These are phyloP conservation scores for Tricholoma hemisulphureum DNA, from an alignment of 768 basidiomycete species.

Conservation along the genomic window DNA sequence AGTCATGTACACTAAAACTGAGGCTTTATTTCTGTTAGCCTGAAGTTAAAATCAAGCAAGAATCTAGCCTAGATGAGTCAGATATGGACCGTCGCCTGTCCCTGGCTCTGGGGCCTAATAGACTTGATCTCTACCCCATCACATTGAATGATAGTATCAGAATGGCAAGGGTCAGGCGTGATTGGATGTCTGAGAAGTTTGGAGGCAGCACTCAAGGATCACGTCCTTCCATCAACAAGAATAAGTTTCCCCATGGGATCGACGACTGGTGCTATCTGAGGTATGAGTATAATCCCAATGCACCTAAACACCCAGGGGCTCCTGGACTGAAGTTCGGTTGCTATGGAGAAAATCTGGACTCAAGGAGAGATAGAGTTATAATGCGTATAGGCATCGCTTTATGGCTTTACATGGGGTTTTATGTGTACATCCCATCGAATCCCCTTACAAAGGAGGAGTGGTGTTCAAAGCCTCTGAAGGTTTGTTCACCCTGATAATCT, in stretches of 20 bases:
- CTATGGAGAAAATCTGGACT: not conserved
- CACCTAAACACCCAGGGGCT: not conserved
- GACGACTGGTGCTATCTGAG: not conserved
- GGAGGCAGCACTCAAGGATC: not conserved
- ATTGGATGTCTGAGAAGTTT: not conserved
- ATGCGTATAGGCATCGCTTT: not conserved
- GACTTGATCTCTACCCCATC: not conserved
- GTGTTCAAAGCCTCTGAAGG: not conserved
- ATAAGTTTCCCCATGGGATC: not conserved
- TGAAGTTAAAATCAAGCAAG: constrained; percentile 1
- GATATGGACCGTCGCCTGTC: not conserved
- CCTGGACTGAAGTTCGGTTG: not conserved
- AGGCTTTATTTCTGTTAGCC: not conserved
- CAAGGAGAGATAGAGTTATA: not conserved
- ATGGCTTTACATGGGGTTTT: constrained; percentile 1
- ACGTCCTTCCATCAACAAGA: not conserved
- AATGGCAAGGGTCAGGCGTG: not conserved
- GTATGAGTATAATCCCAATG: not conserved
- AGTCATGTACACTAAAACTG: not conserved
- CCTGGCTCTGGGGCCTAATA: not conserved
- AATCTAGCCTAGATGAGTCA: not conserved
- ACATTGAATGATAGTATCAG: not conserved
- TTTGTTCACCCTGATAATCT: not conserved
- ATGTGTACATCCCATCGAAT: not conserved
- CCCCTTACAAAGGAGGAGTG: constrained; percentile 1